Conservation (phyloP, 164 flowering plant species). For the Magnolia changhungtana region DNA sequence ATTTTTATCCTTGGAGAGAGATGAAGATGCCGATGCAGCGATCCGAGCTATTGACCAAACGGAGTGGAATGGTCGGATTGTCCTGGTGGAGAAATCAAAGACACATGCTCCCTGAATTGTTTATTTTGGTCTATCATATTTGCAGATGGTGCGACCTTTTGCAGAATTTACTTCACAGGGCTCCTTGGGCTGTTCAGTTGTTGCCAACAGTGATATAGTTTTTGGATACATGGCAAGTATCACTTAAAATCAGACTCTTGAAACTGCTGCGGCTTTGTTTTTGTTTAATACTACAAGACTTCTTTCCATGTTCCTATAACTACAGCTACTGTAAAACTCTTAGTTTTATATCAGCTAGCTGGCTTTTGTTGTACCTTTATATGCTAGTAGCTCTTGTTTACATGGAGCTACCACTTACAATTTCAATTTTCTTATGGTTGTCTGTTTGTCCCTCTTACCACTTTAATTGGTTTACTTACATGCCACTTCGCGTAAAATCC, state of each 20-base stretch:
- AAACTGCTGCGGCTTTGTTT: slow-evolving; percentile 1
- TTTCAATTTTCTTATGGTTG: neutral
- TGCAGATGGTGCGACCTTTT: slow-evolving; percentile 3
- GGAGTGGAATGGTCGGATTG: slow-evolving; percentile 43
- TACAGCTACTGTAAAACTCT: neutral
- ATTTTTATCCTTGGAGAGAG: slow-evolving; percentile 38
- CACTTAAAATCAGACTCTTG: slow-evolving; percentile 6
- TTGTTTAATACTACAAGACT: slow-evolving; percentile 1
- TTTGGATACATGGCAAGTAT: slow-evolving; percentile 14
- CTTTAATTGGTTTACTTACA: neutral
- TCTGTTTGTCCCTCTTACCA: neutral
- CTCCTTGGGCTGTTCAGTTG: neutral
- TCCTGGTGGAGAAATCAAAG: slow-evolving; percentile 44
- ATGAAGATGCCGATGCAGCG: slow-evolving; percentile 44
- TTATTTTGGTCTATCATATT: slow-evolving; percentile 2
- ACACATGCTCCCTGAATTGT: slow-evolving; percentile 21
- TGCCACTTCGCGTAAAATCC: slow-evolving; percentile 17
- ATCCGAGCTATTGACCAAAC: slow-evolving; percentile 38
- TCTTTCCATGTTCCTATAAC: neutral
- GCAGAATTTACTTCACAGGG: neutral
- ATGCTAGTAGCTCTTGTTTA: slow-evolving; percentile 7
- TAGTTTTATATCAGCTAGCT: neutral
- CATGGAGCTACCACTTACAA: neutral
- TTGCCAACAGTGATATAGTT: slow-evolving; percentile 4
- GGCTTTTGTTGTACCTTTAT: neutral